Conservation (phyloP, 306 rosid species). For the Bauhinia variegata region DNA sequence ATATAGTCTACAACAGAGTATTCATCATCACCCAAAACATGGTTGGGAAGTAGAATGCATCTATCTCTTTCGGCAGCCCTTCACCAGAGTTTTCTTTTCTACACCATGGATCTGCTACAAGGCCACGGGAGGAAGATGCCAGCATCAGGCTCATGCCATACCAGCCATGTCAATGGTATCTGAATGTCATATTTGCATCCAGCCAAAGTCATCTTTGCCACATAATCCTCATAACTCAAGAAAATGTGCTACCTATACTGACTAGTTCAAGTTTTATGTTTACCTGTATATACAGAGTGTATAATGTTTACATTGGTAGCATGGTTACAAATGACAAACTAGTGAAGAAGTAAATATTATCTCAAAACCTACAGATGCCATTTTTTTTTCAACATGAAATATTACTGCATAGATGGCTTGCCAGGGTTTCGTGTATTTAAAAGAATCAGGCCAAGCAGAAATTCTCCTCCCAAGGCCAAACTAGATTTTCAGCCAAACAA, state of each 20-base stretch:
- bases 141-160: constrained; percentile 35
- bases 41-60: not conserved
- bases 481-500: constrained; percentile 24
- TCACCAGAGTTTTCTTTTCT: constrained; percentile 26
- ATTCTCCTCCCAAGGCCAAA: constrained; percentile 39
- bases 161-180: constrained; percentile 37
- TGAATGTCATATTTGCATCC: constrained; percentile 36
- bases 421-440: constrained; percentile 36
- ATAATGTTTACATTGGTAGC: constrained; percentile 44
- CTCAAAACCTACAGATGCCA: constrained; percentile 49
- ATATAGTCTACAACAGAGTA: too few relatives aligned
- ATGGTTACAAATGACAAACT: constrained; percentile 56
- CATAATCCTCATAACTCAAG: constrained; percentile 40
- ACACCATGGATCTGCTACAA: constrained; percentile 18
- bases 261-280: constrained; percentile 69
- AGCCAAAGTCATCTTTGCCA: constrained; percentile 26
- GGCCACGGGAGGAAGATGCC: constrained; percentile 22
- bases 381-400: constrained; percentile 36
- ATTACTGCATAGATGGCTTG: constrained; percentile 29
- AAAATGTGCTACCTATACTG: constrained; percentile 58
- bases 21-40: too few relatives aligned
- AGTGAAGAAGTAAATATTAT: constrained; percentile 46
- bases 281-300: constrained; percentile 65
- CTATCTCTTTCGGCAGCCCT: constrained; percentile 31
- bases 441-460: constrained; percentile 36